Evolutionary conservation across 192 early-diverging fungal genomes (phyloP).

Genomic region (Backusella australiensis): DNA sequence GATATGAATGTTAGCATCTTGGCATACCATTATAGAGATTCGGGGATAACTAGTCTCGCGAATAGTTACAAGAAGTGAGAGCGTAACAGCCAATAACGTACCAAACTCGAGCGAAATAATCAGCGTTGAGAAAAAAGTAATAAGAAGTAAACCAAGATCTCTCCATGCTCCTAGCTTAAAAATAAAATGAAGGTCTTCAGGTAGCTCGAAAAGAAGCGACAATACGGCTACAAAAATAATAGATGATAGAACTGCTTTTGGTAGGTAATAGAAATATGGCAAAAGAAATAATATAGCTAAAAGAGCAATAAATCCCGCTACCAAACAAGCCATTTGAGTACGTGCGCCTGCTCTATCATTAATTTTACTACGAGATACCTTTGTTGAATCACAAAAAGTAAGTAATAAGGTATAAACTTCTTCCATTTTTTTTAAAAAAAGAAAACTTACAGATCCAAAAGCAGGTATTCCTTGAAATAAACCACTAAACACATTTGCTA

Average conservation of each 20-base stretch:
- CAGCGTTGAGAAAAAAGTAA: slow-evolving; percentile 88
- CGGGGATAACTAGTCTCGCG: slow-evolving; percentile 84
- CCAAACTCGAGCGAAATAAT: slow-evolving; percentile 88
- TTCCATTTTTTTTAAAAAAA: background rate
- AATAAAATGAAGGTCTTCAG: slow-evolving; percentile 77
- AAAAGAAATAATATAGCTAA: slow-evolving; percentile 78
- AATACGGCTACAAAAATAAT: slow-evolving; percentile 83
- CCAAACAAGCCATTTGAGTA: slow-evolving; percentile 85
- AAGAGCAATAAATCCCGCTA: slow-evolving; percentile 73
- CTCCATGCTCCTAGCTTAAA: slow-evolving; percentile 74
- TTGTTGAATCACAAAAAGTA: background rate
- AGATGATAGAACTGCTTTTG: slow-evolving; percentile 44
- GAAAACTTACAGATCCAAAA: slow-evolving; percentile 33
- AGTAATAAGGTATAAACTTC: background rate
- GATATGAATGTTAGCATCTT: background rate
- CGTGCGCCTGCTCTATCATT: slow-evolving; percentile 86
- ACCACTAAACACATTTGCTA: slow-evolving; percentile 79
- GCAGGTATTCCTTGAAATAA: slow-evolving; percentile 59
- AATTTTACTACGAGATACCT: slow-evolving; percentile 85
- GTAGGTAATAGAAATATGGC: slow-evolving; percentile 47
- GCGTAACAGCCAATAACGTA: slow-evolving; percentile 82
- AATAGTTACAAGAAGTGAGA: slow-evolving; percentile 86
- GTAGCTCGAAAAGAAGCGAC: slow-evolving; percentile 70
- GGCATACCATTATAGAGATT: slow-evolving; percentile 66
- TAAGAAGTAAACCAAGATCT: slow-evolving; percentile 76